A percentile compares a stretch with the other conserved stretches of the same genome.
Conservation (phyloP, 129 eudicot genomes). For the Arctium lappa region DNA sequence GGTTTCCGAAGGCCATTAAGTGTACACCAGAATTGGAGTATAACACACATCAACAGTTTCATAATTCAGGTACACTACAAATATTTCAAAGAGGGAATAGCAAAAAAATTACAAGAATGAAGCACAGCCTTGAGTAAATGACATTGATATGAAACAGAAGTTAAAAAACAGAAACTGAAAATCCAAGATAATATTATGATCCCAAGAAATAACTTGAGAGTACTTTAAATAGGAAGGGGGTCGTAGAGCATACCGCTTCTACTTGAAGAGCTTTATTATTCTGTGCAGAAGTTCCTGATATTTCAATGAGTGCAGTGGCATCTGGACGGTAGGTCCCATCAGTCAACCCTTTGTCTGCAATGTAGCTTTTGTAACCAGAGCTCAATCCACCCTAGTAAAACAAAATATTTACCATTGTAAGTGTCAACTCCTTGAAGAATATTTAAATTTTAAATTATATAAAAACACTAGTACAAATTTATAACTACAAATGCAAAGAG, state of each 20-base stretch:
- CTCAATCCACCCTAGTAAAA: slow-evolving; percentile 79
- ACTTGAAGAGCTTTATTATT: slow-evolving; percentile 84
- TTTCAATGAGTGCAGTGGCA: slow-evolving; percentile 66
- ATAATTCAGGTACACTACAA: not conserved
- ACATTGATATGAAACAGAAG: not conserved
- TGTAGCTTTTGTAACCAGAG: slow-evolving; percentile 81
- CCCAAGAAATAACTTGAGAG: not conserved
- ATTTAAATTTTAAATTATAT: not conserved
- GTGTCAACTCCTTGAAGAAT: not conserved
- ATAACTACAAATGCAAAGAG: not conserved
- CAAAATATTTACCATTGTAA: not conserved
- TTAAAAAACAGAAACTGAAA: not conserved
- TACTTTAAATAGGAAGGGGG: not conserved
- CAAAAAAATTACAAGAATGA: not conserved
- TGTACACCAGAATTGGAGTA: not conserved
- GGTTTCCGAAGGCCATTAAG: not conserved
- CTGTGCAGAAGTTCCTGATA: slow-evolving; percentile 89
- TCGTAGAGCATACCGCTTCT: slow-evolving; percentile 54
- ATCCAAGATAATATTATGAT: not conserved
- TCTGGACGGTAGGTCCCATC: slow-evolving; percentile 84
- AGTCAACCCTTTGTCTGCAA: slow-evolving; percentile 77
- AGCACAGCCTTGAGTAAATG: not conserved
- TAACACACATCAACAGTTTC: not conserved
- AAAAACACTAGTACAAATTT: not conserved
- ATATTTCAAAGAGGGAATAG: not conserved